These are phyloP conservation scores for Flagelloscypha sp. DNA, from an alignment of 768 basidiomycete genomes.

Conservation along the genomic window DNA sequence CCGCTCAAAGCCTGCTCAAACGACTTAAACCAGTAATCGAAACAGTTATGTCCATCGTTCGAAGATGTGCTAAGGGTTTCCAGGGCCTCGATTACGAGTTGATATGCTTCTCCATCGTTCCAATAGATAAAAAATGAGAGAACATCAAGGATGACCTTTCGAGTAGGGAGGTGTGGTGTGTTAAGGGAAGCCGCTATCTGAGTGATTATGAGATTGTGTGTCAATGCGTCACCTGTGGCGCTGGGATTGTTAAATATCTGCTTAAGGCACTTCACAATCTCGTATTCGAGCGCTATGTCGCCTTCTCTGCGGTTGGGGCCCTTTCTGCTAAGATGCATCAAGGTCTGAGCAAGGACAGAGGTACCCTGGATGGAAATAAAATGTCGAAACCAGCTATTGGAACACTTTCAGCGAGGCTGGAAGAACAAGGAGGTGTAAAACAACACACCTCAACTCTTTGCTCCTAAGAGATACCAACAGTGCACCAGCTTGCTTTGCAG, in stretches of 20 bases:
- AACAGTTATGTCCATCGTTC: slow-evolving; percentile 51
- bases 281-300: slow-evolving; percentile 74
- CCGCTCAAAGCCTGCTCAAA: slow-evolving; percentile 71
- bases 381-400: slow-evolving; percentile 69
- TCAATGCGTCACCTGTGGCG: slow-evolving; percentile 65
- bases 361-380: slow-evolving; percentile 77
- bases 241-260: slow-evolving; percentile 65
- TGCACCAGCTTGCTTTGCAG: slow-evolving; percentile 68
- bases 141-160: slow-evolving; percentile 73
- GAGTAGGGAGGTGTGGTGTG: slow-evolving; percentile 68
- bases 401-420: slow-evolving; percentile 12
- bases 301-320: slow-evolving; percentile 43
- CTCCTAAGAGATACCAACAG: slow-evolving; percentile 73
- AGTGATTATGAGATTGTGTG: slow-evolving; percentile 63
- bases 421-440: neutral
- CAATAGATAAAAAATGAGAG: slow-evolving; percentile 66
- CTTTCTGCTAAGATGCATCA: slow-evolving; percentile 70
- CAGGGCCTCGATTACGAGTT: slow-evolving; percentile 66
- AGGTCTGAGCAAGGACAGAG: slow-evolving; percentile 72
- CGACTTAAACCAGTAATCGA: slow-evolving; percentile 85
- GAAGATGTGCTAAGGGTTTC: slow-evolving; percentile 66
- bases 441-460: slow-evolving; percentile 64
- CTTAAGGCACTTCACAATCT: slow-evolving; percentile 81
- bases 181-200: slow-evolving; percentile 79
- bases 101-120: slow-evolving; percentile 50